These are phyloP conservation scores for Fraxinus excelsior DNA, from an alignment of 257 asterid species.

Conservation along the genomic window DNA sequence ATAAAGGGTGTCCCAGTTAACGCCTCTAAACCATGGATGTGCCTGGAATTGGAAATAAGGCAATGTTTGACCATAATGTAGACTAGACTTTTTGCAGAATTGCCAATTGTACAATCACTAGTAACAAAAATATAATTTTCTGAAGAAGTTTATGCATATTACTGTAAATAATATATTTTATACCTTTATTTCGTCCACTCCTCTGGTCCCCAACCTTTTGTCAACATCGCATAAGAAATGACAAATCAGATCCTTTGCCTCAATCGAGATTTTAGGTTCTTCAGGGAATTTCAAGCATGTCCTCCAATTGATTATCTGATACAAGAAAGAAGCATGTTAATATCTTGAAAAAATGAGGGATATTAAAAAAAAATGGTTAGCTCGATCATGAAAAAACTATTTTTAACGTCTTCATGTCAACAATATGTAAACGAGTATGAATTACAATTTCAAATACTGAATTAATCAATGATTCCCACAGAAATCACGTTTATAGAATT, in stretches of 20 bases:
- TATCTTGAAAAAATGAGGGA: conserved; percentile 5
- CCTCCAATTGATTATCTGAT: conserved; percentile 88
- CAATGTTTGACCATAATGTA: not conserved
- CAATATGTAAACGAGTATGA: not conserved
- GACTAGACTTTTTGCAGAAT: not conserved
- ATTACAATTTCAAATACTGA: not conserved
- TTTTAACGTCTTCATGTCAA: not conserved
- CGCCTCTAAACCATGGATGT: conserved; percentile 83
- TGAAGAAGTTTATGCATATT: conserved; percentile 7
- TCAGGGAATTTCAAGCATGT: conserved; percentile 93
- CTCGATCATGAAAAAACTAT: not conserved
- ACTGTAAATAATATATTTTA: not conserved
- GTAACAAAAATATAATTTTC: not conserved
- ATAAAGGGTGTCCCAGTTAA: conserved; percentile 82
- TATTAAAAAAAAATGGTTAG: not conserved
- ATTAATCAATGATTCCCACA: not conserved
- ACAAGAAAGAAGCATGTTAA: conserved; percentile 15
- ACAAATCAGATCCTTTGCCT: conserved; percentile 88
- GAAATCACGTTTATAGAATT: not conserved
- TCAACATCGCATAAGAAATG: conserved; percentile 89
- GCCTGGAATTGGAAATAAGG: conserved; percentile 48
- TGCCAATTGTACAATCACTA: not conserved
- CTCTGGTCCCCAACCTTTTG: conserved; percentile 87
- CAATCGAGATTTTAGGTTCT: conserved; percentile 79
- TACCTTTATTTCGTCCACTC: conserved; percentile 79